Evolutionary conservation across 208 protist species (phyloP).

Genomic region (Acanthamoeba healyi): DNA sequence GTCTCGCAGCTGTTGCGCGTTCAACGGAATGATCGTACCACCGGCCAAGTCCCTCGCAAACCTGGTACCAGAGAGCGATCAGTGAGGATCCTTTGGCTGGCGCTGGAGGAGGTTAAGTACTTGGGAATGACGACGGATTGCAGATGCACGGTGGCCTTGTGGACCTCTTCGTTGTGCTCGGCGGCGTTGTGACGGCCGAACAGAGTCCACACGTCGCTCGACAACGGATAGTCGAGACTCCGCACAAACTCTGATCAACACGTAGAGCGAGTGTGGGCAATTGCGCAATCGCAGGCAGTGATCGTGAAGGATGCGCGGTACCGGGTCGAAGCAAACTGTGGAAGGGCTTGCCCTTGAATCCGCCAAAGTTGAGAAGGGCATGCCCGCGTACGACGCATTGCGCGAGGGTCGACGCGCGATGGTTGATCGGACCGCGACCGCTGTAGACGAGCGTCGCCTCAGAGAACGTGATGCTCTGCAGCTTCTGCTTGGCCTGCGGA

Average conservation of each 20-base stretch:
- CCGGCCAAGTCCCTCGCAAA: slow-evolving; percentile 1
- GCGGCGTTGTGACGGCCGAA: slow-evolving; percentile 48
- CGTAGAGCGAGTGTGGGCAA: no score
- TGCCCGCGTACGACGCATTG: background rate
- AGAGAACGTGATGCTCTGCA: background rate
- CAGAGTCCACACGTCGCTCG: slow-evolving; percentile 39
- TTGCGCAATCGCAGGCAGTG: no score
- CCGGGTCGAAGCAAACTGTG: slow-evolving; percentile 2
- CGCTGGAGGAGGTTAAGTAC: background rate
- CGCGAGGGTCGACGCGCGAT: slow-evolving; percentile 4
- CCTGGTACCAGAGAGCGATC: background rate
- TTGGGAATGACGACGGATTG: slow-evolving; percentile 41
- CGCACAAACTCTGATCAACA: slow-evolving; percentile 53
- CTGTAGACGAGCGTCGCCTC: slow-evolving; percentile 39
- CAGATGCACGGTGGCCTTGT: slow-evolving; percentile 11
- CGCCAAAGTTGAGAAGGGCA: slow-evolving; percentile 39
- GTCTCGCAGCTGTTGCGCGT: slow-evolving; percentile 3
- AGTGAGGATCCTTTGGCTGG: background rate
- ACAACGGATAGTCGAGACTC: background rate
- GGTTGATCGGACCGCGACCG: slow-evolving; percentile 10
- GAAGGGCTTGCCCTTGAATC: slow-evolving; percentile 47
- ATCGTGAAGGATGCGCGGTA: background rate
- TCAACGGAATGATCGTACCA: background rate
- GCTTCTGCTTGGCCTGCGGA: background rate
- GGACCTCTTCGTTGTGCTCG: slow-evolving; percentile 64